Evolutionary conservation across 2,329 filamentous ascomycete genomes (phyloP), one percentile per base, ranked within the genome.

Genomic region (Ascosphaera aggregata): DNA sequence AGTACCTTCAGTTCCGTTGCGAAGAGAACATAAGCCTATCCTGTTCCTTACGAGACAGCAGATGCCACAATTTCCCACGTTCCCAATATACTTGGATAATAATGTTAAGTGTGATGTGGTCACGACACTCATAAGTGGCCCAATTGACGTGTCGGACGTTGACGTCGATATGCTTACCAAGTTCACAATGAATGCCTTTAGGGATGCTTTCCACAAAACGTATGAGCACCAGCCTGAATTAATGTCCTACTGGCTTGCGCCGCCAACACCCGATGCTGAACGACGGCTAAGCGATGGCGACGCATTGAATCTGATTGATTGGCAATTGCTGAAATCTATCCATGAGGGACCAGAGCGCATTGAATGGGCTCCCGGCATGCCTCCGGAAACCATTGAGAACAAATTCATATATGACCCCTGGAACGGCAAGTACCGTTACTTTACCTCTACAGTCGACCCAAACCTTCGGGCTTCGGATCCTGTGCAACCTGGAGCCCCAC

Each of bases 141-240:
- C 27, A 9, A 9, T 54, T 1, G 16, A 40, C 13, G 36, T 56
- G 9, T 45, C 46, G 5, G 45, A 72, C 0, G 53, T 58, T 0
- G 47, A 59, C 0, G 45, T 82, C 0, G 55, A 66, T 1, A 53
- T 60, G 1, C 52, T 95, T n/a, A 73, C 72, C 1, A 56, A 54
- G 0, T 92, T 89, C 51, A 93, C 80, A 0, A 58, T 91, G 32
- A 65, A 68, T 3, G 56, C 91, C 0, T 94, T 91, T 54, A 60
- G 70, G 13, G 82, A 95, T 47, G 62, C 94, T 0, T 95, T 93
- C 60, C 86, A 84, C 54, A 98, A 98, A 54, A 64, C 66, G 2
- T 98, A 81, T 48, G 72, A 79, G 37, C 61, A 69, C 0, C 63
- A 72, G 13, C 47, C 63, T 0, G 55, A 64, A 1, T 71, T 75